Evolutionary conservation across 139 green algal genomes (phyloP).

Genomic region (Coccomyxa sp.): DNA sequence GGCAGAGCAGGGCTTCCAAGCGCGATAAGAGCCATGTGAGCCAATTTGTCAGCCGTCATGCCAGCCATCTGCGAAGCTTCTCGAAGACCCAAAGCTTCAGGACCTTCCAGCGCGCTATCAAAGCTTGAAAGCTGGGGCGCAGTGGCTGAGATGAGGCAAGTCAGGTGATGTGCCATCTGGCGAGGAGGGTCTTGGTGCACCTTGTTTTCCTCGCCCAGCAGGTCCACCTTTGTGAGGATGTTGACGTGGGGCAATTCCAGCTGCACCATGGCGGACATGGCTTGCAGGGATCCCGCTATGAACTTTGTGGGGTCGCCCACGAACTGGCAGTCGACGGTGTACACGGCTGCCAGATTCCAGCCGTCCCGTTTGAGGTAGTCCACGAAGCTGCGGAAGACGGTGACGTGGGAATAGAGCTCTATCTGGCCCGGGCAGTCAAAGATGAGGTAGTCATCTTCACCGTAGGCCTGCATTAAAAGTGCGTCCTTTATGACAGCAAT

Average conservation of each 20-base stretch:
- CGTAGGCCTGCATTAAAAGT: conserved; percentile 50
- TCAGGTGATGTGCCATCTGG: too few species aligned
- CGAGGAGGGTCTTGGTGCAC: conserved; percentile 15
- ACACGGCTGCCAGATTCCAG: conserved; percentile 78
- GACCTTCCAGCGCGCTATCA: too few species aligned
- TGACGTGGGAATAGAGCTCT: conserved; percentile 95
- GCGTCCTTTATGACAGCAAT: not conserved
- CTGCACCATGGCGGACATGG: conserved; percentile 91
- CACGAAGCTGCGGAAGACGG: conserved; percentile 82
- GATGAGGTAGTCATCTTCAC: conserved; percentile 97
- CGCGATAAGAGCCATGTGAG: too few species aligned
- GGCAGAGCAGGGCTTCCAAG: too few species aligned
- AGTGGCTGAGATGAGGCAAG: too few species aligned
- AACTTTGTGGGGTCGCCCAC: conserved; percentile 80
- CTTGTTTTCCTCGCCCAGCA: conserved; percentile 56
- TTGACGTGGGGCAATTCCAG: conserved; percentile 97
- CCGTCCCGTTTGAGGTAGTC: conserved; percentile 65
- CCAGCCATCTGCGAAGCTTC: too few species aligned
- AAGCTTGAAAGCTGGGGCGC: too few species aligned
- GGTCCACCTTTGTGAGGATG: conserved; percentile 96
- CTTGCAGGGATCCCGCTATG: conserved; percentile 72
- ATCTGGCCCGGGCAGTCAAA: conserved; percentile 98
- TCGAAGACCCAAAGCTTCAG: too few species aligned
- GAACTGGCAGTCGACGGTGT: conserved; percentile 93
- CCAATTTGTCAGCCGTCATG: too few species aligned